Evolutionary conservation across 225 moss, liverwort and hornwort species (phyloP).

Genomic region (Pleurozium schreberi): DNA sequence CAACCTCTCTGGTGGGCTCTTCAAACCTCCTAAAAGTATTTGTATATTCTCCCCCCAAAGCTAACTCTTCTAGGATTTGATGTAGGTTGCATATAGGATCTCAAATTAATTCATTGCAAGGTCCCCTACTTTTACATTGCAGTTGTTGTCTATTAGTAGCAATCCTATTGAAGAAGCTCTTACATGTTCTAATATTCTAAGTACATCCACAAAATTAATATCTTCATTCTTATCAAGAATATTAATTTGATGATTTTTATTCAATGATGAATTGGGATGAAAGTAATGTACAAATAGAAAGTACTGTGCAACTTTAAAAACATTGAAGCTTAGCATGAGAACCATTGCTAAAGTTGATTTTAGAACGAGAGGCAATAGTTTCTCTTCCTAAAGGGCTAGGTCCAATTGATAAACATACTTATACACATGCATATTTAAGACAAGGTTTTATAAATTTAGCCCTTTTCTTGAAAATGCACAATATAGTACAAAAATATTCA

Average conservation of each 20-base stretch:
- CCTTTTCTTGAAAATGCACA: accelerated
- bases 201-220: neutral
- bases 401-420: neutral
- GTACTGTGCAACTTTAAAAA: neutral
- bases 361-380: neutral
- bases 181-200: neutral
- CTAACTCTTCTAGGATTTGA: neutral
- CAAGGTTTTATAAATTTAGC: neutral
- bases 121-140: neutral
- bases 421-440: neutral
- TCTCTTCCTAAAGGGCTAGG: neutral
- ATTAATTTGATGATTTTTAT: neutral
- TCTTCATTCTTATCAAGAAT: neutral
- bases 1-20: accelerated
- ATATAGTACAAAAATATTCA: neutral
- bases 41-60: too few species aligned
- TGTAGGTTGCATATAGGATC: neutral
- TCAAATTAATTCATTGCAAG: neutral
- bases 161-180: neutral
- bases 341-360: neutral
- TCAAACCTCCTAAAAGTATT: neutral
- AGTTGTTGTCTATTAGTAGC: neutral
- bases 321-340: neutral
- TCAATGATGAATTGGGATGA: neutral
- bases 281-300: neutral